Conservation (phyloP, 768 basidiomycete species). For the Tulasnella sp. region DNA sequence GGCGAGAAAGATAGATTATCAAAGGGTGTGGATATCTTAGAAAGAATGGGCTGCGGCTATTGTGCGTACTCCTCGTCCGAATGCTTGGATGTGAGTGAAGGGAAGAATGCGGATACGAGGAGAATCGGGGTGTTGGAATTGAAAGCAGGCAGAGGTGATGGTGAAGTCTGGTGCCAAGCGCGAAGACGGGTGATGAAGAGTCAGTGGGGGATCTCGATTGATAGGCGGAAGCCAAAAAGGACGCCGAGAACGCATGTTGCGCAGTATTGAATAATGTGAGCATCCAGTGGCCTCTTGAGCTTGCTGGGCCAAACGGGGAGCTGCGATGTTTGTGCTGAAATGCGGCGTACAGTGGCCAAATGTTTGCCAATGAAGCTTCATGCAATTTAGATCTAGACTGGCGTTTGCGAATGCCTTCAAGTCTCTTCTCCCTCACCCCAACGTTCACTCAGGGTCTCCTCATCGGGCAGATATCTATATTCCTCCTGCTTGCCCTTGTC, state of each 20-base stretch:
- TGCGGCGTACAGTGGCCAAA: too few relatives aligned
- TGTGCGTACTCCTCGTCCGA: conserved; percentile 34
- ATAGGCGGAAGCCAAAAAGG: too few relatives aligned
- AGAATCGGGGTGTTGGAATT: conserved; percentile 27
- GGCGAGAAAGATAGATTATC: conserved; percentile 30
- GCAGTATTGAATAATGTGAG: too few relatives aligned
- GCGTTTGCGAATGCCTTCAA: neutral
- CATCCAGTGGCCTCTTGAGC: too few relatives aligned
- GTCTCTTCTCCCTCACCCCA: conserved; percentile 60
- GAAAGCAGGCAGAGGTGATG: conserved; percentile 24
- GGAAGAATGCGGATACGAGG: conserved; percentile 47
- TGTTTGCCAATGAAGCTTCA: too few relatives aligned
- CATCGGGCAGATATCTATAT: conserved; percentile 82
- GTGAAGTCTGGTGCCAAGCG: too few relatives aligned
- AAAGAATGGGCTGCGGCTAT: conserved; percentile 40
- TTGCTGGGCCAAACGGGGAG: too few relatives aligned
- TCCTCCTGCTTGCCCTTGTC: conserved; percentile 63
- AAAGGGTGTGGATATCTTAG: conserved; percentile 36
- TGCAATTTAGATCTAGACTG: too few relatives aligned
- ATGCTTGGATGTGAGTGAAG: conserved; percentile 42
- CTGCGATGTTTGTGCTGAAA: too few relatives aligned
- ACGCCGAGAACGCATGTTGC: too few relatives aligned
- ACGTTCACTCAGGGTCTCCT: conserved; percentile 95
- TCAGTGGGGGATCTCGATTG: too few relatives aligned
- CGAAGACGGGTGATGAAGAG: too few relatives aligned